Base-by-base conservation (phyloP, 169 alveolate genomes). In the Toxoplasma gondii region DNA sequence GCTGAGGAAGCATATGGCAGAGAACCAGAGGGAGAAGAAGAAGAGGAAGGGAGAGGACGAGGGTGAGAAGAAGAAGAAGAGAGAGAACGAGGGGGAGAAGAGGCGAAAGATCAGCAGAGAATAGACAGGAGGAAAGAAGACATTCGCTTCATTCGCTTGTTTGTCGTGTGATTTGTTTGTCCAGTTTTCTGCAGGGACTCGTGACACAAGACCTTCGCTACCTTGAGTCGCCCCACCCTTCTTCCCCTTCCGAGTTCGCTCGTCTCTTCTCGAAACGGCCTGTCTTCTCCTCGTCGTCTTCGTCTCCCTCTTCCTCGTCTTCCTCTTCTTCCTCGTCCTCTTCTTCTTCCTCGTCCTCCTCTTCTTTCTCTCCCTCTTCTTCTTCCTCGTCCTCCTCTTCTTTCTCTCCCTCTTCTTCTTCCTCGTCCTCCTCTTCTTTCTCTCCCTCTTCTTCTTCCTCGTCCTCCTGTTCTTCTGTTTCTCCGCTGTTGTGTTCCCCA, bases 121-220 rank as follows among this genome's bases (percentile, higher is more conserved):
- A 12, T 7, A 49, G 22, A 49, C 58, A 12, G 58, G 58, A 49
- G 58, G 12, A 12, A 49, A 49, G 58, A 49, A 4, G 58, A 12
- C 58, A 12, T 49, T 49, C 58, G 4, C 1, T 64, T 16, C 74
- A 64, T 19, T 64, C n/a, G 4, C 7, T 64, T 64, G 74, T 31
- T 4, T 4, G 4, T 49, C 58, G 58, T 12, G 74, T 64, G 12
- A 24, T 78, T 38, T 27, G 64, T 17, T 1, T 31, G 90, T 31
- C 31, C 53, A 82, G 90, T 12, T 82, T 82, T 41, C 67, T 82
- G 58, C 90, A 82, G 64, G 90, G 90, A 9, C 53, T 82, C 34
- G 38, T 82, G 31, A 82, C 90, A 31, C 90, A 82, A 44, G 90
- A 82, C 38, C 69, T 82, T 82, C 90, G 90, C 64, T 43, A 1